phyloP scores from a whole-genome alignment of 2,329 filamentous ascomycete species.

The Leptographium radiaticola region DNA sequence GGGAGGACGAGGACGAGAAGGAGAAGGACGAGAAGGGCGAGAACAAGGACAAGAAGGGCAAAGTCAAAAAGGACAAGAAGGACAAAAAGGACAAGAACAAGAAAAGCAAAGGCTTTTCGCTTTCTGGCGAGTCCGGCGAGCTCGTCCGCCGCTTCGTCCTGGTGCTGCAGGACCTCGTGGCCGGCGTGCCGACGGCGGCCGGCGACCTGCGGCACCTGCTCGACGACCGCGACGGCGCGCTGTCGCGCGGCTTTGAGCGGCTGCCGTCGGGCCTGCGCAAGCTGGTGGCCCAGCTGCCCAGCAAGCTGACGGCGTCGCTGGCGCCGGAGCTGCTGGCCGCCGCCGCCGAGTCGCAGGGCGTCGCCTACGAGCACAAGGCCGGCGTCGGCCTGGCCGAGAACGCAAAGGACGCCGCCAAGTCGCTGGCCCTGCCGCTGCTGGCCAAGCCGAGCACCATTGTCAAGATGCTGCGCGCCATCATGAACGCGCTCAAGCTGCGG shows the following conservation, averaged over 20 bases:
- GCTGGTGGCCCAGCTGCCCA: conserved; percentile 70
- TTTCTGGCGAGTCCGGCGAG: conserved; percentile 73
- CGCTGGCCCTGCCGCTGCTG: conserved; percentile 58
- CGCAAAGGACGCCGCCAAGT: conserved; percentile 44
- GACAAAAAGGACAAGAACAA: not conserved
- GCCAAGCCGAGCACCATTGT: conserved; percentile 80
- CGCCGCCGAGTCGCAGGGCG: conserved; percentile 59
- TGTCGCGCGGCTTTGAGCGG: conserved; percentile 47
- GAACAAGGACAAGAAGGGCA: not conserved
- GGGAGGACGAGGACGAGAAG: conserved; percentile 53
- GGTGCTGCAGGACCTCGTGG: conserved; percentile 82
- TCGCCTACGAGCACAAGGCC: conserved; percentile 33
- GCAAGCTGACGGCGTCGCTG: conserved; percentile 62
- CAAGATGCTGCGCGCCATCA: conserved; percentile 75
- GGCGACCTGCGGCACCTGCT: conserved; percentile 61
- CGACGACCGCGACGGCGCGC: conserved; percentile 46
- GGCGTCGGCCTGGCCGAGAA: conserved; percentile 32
- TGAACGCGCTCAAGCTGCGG: conserved; percentile 72
- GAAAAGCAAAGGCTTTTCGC: conserved; percentile 43
- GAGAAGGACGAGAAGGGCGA: not conserved
- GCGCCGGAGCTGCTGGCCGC: conserved; percentile 74
- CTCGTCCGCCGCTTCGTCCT: conserved; percentile 75
- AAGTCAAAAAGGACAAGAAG: not conserved
- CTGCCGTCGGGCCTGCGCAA: conserved; percentile 74
- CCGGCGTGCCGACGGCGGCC: conserved; percentile 87